A percentile compares a stretch with the other conserved stretches of the same genome.
Evolutionary conservation across 2,329 filamentous ascomycete genomes (phyloP).

Genomic region (Fusarium camptoceras): DNA sequence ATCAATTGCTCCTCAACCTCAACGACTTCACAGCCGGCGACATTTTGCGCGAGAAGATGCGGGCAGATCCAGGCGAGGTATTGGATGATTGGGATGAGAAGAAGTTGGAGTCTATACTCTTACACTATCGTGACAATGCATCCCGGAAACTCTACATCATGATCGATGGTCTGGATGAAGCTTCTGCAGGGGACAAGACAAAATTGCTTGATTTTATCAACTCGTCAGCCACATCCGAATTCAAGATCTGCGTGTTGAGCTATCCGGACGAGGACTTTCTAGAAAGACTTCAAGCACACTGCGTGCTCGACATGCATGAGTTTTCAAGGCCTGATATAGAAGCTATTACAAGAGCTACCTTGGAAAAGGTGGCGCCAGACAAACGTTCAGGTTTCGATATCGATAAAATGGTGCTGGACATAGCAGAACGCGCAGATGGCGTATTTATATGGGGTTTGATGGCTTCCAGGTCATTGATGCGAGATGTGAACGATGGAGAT

Average conservation of each 20-base stretch:
- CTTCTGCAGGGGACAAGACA: background rate
- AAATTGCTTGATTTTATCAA: background rate
- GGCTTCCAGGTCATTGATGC: background rate
- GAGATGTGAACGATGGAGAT: slow-evolving; percentile 11
- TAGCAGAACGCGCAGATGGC: background rate
- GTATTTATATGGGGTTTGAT: slow-evolving; percentile 14
- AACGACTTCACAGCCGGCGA: background rate
- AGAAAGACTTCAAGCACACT: background rate
- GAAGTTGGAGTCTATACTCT: background rate
- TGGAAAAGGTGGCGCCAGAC: background rate
- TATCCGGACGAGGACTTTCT: background rate
- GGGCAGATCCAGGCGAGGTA: background rate
- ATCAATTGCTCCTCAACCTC: background rate
- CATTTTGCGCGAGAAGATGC: background rate
- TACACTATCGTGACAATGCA: background rate
- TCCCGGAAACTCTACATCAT: background rate
- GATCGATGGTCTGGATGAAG: slow-evolving; percentile 5
- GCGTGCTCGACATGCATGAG: background rate
- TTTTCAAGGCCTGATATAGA: background rate
- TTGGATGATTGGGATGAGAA: background rate
- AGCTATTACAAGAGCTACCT: background rate
- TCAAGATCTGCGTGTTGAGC: slow-evolving; percentile 13
- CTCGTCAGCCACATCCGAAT: background rate
- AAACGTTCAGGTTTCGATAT: fast-evolving
- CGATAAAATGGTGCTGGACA: fast-evolving